Conservation (phyloP, 257 asterid species). For the Solanum ossicruentum region DNA sequence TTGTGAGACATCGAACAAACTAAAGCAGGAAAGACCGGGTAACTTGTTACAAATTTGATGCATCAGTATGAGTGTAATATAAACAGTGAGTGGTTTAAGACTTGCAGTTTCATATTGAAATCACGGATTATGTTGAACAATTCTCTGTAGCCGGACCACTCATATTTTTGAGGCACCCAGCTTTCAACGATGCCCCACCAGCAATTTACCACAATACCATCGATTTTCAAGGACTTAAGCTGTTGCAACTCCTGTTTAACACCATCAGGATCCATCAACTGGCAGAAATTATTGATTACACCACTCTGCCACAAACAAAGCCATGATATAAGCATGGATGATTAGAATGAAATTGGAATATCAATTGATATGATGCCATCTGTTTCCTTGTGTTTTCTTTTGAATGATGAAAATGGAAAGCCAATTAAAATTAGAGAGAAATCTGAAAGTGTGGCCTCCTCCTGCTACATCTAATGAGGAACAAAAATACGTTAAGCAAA, state of each 20-base stretch:
- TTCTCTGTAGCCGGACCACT: constrained; percentile 65
- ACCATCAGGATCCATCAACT: constrained; percentile 59
- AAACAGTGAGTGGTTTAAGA: background rate
- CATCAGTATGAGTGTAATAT: background rate
- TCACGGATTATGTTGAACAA: constrained; percentile 48
- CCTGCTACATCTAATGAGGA: background rate
- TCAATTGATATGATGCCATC: background rate
- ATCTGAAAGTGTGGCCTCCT: background rate
- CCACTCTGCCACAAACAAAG: constrained; percentile 37
- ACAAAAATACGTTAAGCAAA: background rate
- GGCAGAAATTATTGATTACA: constrained; percentile 53
- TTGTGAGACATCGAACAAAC: background rate
- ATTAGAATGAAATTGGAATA: background rate
- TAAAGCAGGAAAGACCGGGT: background rate
- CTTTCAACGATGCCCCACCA: constrained; percentile 77
- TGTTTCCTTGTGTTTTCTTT: background rate
- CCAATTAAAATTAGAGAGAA: background rate
- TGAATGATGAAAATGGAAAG: background rate
- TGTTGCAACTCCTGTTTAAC: constrained; percentile 47
- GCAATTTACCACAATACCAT: constrained; percentile 60
- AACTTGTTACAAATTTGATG: background rate
- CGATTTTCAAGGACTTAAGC: constrained; percentile 40
- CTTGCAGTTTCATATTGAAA: constrained; percentile 61
- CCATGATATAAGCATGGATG: background rate
- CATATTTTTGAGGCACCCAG: constrained; percentile 52